Conservation (phyloP, 2,329 filamentous ascomycete genomes). For the Albifimbria verrucaria region DNA sequence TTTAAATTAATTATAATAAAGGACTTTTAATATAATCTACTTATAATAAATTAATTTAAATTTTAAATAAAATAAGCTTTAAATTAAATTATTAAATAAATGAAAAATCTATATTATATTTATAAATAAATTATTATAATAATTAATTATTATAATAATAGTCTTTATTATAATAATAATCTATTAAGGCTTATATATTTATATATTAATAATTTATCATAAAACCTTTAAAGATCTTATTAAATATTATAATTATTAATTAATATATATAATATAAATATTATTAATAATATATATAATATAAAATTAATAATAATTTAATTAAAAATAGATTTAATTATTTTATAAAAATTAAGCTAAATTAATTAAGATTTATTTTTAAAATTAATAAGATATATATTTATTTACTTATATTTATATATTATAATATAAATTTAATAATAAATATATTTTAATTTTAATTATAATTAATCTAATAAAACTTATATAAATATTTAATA, state of each 20-base stretch:
- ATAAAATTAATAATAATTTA: neutral
- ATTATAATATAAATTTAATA: neutral
- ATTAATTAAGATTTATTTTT: neutral
- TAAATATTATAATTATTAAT: neutral
- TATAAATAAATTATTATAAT: conserved; percentile 1
- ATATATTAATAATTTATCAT: neutral
- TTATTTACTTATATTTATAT: conserved; percentile 2
- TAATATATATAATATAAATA: conserved; percentile 1
- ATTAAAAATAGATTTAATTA: neutral
- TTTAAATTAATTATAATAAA: neutral
- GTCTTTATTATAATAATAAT: neutral
- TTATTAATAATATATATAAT: neutral
- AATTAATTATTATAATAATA: neutral
- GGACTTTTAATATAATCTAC: neutral
- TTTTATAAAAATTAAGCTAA: neutral
- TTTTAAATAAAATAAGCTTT: neutral
- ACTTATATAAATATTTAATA: conserved; percentile 1
- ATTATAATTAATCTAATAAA: neutral
- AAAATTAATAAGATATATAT: neutral
- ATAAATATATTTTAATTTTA: conserved; percentile 2
- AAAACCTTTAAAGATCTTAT: neutral
- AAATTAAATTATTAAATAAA: neutral
- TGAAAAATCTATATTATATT: neutral
- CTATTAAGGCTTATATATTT: neutral
- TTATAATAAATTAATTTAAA: neutral